Percentiles rank a stretch among this genome's conserved stretches.
Evolutionary conservation across 2,329 filamentous ascomycete species (phyloP).

Genomic region (Rhynchosporium agropyri): DNA sequence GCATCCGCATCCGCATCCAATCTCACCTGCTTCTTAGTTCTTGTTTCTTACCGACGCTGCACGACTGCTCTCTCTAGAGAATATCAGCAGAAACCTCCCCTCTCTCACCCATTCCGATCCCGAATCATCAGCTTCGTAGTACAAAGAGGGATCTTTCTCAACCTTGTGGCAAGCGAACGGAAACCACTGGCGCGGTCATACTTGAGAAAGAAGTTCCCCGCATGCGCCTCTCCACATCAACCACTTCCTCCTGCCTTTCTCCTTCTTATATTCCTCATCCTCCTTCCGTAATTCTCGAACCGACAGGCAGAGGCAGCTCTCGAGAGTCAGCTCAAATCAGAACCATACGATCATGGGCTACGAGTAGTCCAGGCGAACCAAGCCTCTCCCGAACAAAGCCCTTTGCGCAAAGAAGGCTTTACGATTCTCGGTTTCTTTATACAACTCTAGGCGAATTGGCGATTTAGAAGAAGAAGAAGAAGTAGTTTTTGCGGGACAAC

Average conservation of each 20-base stretch:
- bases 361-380: conserved; percentile 39
- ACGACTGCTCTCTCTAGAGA: conserved; percentile 10
- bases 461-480: conserved; percentile 22
- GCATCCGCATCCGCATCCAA: conserved; percentile 9
- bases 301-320: conserved; percentile 14
- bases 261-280: neutral
- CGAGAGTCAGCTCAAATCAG: conserved; percentile 29
- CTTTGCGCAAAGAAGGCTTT: conserved; percentile 35
- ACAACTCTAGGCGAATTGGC: conserved; percentile 25
- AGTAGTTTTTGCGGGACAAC: conserved; percentile 28
- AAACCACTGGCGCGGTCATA: conserved; percentile 24
- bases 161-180: conserved; percentile 14
- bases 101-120: neutral
- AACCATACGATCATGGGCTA: conserved; percentile 39
- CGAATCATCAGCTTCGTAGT: neutral
- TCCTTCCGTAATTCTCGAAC: neutral
- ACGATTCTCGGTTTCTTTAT: conserved; percentile 31
- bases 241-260: neutral
- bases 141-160: conserved; percentile 6
- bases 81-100: conserved; percentile 11
- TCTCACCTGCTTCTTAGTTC: conserved; percentile 7
- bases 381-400: conserved; percentile 31
- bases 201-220: conserved; percentile 25
- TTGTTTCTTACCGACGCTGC: conserved; percentile 8
- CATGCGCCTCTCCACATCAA: conserved; percentile 23